Evolutionary conservation across 164 flowering plant genomes (phyloP).

Genomic region (Vitis amurensis): DNA sequence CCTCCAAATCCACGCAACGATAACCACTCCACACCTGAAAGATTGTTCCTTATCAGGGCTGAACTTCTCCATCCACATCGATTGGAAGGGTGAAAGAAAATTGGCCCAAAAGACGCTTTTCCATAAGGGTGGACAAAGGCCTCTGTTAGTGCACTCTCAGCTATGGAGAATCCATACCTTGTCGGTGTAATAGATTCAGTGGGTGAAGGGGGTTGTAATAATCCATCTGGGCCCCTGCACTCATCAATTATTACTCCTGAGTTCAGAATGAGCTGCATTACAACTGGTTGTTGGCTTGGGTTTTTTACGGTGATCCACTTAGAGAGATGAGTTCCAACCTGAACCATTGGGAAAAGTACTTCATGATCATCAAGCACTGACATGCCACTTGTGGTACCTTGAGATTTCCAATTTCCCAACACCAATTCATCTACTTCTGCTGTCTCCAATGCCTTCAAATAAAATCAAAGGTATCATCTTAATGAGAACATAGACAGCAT

Average conservation of each 20-base stretch:
- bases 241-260: constrained; percentile 61
- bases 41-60: constrained; percentile 77
- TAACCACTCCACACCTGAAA: constrained; percentile 85
- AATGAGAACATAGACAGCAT: constrained; percentile 13
- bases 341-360: constrained; percentile 60
- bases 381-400: constrained; percentile 44
- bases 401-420: constrained; percentile 68
- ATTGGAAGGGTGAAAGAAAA: constrained; percentile 68
- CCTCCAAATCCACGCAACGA: constrained; percentile 77
- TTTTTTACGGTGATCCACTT: constrained; percentile 68
- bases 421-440: constrained; percentile 62
- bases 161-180: constrained; percentile 60
- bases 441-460: constrained; percentile 36
- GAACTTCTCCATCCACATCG: constrained; percentile 80
- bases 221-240: constrained; percentile 44
- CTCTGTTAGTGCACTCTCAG: constrained; percentile 59
- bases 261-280: constrained; percentile 79
- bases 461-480: no score
- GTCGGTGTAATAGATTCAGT: constrained; percentile 24
- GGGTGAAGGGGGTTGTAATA: constrained; percentile 31
- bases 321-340: constrained; percentile 55
- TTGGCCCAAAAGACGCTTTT: constrained; percentile 66
- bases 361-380: constrained; percentile 68
- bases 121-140: constrained; percentile 69
- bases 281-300: constrained; percentile 67